Base-by-base conservation (phyloP, 257 asterid genomes). In the Orobanche coerulescens region DNA sequence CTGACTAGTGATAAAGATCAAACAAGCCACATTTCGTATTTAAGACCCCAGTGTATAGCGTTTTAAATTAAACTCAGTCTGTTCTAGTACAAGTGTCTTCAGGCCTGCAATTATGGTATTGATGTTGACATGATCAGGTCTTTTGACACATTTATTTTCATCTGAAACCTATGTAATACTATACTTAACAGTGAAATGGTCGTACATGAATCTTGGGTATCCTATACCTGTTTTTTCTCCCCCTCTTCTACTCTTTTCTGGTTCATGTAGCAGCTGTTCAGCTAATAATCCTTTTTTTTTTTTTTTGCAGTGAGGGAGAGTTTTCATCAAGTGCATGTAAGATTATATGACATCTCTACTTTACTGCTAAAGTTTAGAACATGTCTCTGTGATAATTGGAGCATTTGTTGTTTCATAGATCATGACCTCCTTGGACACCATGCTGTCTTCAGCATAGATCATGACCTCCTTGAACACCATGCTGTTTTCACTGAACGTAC, bases 251-350 rank as follows among this genome's bases (percentile, higher is more conserved):
- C 36, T 30, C 36, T 30, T 30, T 2, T 30, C 36, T 30, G n/a
- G n/a, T 30, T 30, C 36, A 10, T 37, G 3, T 49, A 49, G 0
- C 16, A 50, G 16, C 15, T 70, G 43, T 58, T 77, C 67, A 36
- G 60, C 58, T 71, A 42, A 70, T 71, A 39, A 19, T 75, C n/a
- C 19, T 20, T 25, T 59, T 72, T 10, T 2, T 49, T 53, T 12
- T 64, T 69, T 48, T 67, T 61, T 69, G 77, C 94, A 90, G 97
- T 19, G 97, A 90, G 61, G 93, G 93, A 65, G 96, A 90, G 51
- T 79, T 83, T 67, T 69, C 94, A 57, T 75, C 97, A 4, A 76
- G 74, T 63, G 73, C 91, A 76, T 83, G 97, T 90, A 83, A 84
- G 95, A 24, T 66, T 74, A 76, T 67, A 15, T 61, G 28, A 33